phyloP scores from a whole-genome alignment of 371 early-diverging fungal species.

The Mortierella sp. region DNA sequence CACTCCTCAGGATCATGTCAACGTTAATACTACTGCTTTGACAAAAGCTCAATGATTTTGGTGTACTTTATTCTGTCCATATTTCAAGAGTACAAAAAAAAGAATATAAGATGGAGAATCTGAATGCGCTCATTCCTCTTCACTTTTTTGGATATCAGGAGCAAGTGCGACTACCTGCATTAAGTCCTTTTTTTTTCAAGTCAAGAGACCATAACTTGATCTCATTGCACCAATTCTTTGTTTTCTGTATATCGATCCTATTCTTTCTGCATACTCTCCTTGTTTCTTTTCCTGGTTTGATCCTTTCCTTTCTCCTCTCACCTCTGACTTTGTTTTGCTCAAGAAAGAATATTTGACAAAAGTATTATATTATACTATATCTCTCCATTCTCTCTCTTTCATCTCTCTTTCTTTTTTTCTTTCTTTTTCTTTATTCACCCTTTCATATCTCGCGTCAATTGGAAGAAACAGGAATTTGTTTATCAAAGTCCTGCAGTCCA shows the following conservation, averaged over 20 bases:
- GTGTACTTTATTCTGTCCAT: conserved; percentile 4
- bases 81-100: background rate
- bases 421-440: conserved; percentile 4
- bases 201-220: background rate
- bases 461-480: conserved; percentile 10
- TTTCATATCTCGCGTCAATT: conserved; percentile 1
- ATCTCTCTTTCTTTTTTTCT: background rate
- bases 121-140: conserved; percentile 20
- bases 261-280: conserved; percentile 7
- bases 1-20: background rate
- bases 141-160: conserved; percentile 16
- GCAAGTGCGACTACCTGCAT: conserved; percentile 5
- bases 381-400: background rate
- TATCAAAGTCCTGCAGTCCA: background rate
- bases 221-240: too few relatives aligned
- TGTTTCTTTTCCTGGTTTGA: conserved; percentile 21
- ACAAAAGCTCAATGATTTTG: background rate
- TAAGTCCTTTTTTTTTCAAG: background rate
- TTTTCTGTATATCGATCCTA: background rate
- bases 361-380: background rate
- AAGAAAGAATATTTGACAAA: conserved; percentile 4
- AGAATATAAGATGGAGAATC: too few relatives aligned
- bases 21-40: background rate
- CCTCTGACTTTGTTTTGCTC: conserved; percentile 9
- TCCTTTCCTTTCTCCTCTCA: background rate